Conservation (phyloP, 2,329 filamentous ascomycete species). For the Plectosphaerella sp. region DNA sequence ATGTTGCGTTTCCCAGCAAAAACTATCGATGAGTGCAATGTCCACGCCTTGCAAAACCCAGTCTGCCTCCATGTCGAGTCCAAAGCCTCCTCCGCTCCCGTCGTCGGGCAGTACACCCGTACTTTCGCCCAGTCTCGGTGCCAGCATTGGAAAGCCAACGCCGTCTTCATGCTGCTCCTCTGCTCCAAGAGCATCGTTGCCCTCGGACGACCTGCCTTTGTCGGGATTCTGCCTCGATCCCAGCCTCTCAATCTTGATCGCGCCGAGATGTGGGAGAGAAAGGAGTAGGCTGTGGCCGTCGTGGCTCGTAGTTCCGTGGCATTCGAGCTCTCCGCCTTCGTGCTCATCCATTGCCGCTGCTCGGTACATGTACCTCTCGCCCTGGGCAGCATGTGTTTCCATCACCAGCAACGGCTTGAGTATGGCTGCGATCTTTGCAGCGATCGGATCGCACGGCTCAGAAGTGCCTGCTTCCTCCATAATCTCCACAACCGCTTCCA, state of each 20-base stretch:
- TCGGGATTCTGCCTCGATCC: conserved; percentile 5
- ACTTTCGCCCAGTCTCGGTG: background rate
- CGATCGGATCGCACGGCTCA: background rate
- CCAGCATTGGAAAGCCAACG: background rate
- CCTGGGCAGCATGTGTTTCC: background rate
- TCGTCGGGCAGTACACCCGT: background rate
- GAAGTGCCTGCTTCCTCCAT: background rate
- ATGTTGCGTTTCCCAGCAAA: conserved; percentile 1
- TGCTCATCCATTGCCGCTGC: background rate
- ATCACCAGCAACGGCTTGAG: background rate
- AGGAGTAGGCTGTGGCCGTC: conserved; percentile 22
- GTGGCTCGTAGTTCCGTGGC: background rate
- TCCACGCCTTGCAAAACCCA: conserved; percentile 23
- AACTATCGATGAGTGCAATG: conserved; percentile 20
- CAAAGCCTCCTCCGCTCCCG: background rate
- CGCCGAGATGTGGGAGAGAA: conserved; percentile 37
- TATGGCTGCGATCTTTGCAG: background rate
- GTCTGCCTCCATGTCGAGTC: conserved; percentile 11
- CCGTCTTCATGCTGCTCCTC: background rate
- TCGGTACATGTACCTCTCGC: background rate
- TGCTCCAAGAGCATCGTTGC: background rate
- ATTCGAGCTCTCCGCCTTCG: conserved; percentile 14
- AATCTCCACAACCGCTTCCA: background rate
- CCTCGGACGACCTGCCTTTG: too few relatives aligned
- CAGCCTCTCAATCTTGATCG: conserved; percentile 24